Base-by-base conservation (phyloP, 768 basidiomycete genomes). In the Sutorius australiensis region DNA sequence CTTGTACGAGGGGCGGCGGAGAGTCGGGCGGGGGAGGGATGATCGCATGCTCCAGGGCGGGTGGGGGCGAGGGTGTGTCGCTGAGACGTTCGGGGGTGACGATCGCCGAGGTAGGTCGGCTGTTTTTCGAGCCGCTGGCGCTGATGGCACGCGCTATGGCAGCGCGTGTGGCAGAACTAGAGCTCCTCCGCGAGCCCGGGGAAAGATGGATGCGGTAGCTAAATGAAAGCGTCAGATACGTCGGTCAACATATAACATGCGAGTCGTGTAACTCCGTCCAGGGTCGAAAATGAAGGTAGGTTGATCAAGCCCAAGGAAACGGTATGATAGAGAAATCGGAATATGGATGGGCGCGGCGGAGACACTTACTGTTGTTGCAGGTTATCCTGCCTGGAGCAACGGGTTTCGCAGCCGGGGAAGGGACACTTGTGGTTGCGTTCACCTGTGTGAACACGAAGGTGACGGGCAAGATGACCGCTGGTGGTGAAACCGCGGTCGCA, bases 351-450 rank as follows among this genome's bases (percentile, higher is more conserved):
- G 21, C 4, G 16, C 33, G 32, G 31, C 5, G 3, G 21, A 5
- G 28, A 50, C 11, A 56, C 68, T 54, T 14, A 69, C 68, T 69
- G 68, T n/a, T 69, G 68, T 27, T 69, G 83, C 16, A 95, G 77
- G 59, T 95, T 95, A 61, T 95, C 93, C 69, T 93, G 91, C 32
- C 92, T 76, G 11, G 89, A 92, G 60, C 93, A 95, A 16, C 89
- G 79, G 2, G 92, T 94, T 61, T 93, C 89, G 68, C 92, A 95
- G 21, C 92, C 92, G n/a, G 93, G 92, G 73, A 92, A 95, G 32
- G 93, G 92, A 64, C 92, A 95, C 54, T 84, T 89, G 74, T 94
- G 90, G 71, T 94, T 93, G 56, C 90, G 80, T 63, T 94, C 92
- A 37, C 92, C 92, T 14, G 92, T 95, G 72, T 95, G 92, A 12